Evolutionary conservation across 495 filamentous ascomycete genomes (phyloP), one percentile per base, ranked within the genome.

Genomic region (Aspergillus haitiensis): DNA sequence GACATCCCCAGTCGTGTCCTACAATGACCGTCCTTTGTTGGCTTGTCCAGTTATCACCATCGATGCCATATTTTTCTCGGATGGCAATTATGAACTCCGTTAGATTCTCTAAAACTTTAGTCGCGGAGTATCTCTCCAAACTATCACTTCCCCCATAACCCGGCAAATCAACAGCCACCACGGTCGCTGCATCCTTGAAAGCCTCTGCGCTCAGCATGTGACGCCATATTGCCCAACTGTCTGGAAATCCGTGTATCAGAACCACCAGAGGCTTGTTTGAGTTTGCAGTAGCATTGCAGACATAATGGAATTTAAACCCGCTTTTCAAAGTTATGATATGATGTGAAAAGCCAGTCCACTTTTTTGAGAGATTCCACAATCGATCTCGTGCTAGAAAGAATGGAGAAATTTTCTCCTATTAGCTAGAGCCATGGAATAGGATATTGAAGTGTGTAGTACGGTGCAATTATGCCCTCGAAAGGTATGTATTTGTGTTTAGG

Each of bases 201-300:
- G 60, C 39, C 5, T 64, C 18, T 0, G 73, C 75, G 21, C 36
- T 55, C 2, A 78, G 56, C 8, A 83, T 66, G 33, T 77, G 61
- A 34, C 74, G 75, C 81, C 81, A 86, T 31, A 83, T 60, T 1
- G 72, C 72, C 75, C 78, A 84, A 56, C 79, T 82, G 62, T 86
- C 82, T 7, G 83, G 83, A 55, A 84, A 86, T 34, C 83, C 83
- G 63, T 86, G 83, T 32, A 85, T 72, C 65, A 84, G 80, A 37
- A 86, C 78, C 10, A 83, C 72, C 51, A 86, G 65, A 0, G 76
- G 76, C 15, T 59, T 63, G 34, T 10, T 15, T 12, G 9, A 33
- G 12, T 54, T 48, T 31, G 66, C 37, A n/a, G 60, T 62, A 6
- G 60, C 68, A 61, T 78, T 80, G 60, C 72, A 72, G 12, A 84